phyloP scores from a whole-genome alignment of 176 grass and related monocot species.

The Oryza coarctata region DNA sequence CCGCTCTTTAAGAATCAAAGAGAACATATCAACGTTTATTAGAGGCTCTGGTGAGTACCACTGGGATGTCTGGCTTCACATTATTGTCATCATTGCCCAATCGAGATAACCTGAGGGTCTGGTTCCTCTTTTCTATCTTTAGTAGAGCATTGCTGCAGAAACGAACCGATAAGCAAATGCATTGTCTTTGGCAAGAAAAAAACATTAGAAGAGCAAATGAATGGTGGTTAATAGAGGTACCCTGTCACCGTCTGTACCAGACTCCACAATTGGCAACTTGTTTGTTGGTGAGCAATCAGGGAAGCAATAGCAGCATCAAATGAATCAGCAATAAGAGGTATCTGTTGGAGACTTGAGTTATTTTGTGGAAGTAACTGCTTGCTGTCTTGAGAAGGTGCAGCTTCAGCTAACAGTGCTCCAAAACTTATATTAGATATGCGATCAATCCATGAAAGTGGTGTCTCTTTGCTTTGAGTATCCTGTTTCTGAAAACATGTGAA shows the following conservation, averaged over 20 bases:
- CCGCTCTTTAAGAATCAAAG: constrained; percentile 3
- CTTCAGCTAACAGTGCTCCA: constrained; percentile 70
- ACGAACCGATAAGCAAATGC: constrained; percentile 17
- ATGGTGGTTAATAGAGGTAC: constrained; percentile 21
- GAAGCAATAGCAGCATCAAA: constrained; percentile 95
- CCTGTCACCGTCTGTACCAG: constrained; percentile 33
- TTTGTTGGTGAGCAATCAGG: constrained; percentile 57
- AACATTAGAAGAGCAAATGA: neutral
- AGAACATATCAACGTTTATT: constrained; percentile 15
- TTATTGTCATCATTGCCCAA: constrained; percentile 15
- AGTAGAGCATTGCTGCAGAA: constrained; percentile 38
- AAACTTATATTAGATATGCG: constrained; percentile 88
- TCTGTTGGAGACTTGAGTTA: constrained; percentile 55
- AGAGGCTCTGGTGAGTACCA: constrained; percentile 22
- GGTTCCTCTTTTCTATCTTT: constrained; percentile 5
- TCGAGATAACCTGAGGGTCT: neutral
- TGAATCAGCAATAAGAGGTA: constrained; percentile 70
- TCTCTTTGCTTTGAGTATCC: constrained; percentile 56
- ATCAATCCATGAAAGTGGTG: constrained; percentile 69
- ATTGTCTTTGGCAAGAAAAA: constrained; percentile 11
- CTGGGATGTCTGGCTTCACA: constrained; percentile 35
- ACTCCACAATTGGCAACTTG: constrained; percentile 48
- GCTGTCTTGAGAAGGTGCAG: constrained; percentile 53
- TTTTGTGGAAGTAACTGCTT: constrained; percentile 53
- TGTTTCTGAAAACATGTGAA: constrained; percentile 37